These are phyloP conservation scores for Mucor saturninus DNA, from an alignment of 371 early-diverging fungal genomes.

Conservation along the genomic window DNA sequence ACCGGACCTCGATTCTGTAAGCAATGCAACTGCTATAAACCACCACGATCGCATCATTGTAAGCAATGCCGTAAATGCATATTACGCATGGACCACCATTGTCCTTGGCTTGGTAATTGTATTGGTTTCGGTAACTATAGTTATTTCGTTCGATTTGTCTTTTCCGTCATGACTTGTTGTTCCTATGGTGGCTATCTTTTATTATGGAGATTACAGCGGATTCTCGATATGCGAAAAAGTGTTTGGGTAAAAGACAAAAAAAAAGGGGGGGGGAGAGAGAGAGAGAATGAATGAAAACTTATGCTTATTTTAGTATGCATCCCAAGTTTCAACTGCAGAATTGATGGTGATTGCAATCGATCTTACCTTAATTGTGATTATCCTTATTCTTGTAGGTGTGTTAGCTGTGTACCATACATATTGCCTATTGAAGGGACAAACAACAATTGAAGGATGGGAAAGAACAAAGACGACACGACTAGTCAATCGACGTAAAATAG, in stretches of 20 bases:
- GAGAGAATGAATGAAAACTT: background rate
- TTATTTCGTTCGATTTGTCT: constrained; percentile 85
- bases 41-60: constrained; percentile 82
- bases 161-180: constrained; percentile 69
- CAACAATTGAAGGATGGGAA: constrained; percentile 86
- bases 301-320: background rate
- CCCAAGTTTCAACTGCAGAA: constrained; percentile 39
- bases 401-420: constrained; percentile 81
- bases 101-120: constrained; percentile 97
- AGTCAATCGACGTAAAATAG: constrained; percentile 22
- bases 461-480: constrained; percentile 44
- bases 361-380: constrained; percentile 61
- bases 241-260: constrained; percentile 20
- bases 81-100: constrained; percentile 90
- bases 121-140: constrained; percentile 86
- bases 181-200: constrained; percentile 44
- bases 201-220: constrained; percentile 45
- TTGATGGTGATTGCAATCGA: constrained; percentile 69
- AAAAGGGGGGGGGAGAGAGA: background rate
- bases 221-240: constrained; percentile 35
- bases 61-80: constrained; percentile 75
- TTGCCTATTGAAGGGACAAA: constrained; percentile 80
- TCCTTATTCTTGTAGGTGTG: constrained; percentile 76
- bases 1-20: constrained; percentile 67
- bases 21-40: constrained; percentile 72